Percentiles rank a stretch among this genome's conserved stretches.
These are phyloP conservation scores for Lentinula lateritia DNA, from an alignment of 768 basidiomycete species.

Conservation along the genomic window DNA sequence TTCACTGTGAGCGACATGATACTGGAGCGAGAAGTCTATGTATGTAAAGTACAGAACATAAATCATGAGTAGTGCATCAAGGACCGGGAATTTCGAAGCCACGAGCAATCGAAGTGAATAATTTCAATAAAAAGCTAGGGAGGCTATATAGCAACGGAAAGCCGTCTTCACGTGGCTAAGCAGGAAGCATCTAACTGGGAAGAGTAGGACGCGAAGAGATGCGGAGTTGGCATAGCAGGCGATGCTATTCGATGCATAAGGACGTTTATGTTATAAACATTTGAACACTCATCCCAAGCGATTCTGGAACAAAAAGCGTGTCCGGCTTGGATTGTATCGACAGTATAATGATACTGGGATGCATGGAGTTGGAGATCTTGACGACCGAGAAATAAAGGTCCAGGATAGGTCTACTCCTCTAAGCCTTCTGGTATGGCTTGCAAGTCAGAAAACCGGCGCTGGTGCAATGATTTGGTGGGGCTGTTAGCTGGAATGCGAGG, in stretches of 20 bases:
- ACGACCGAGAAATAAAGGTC: neutral
- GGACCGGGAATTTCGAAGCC: too few species aligned
- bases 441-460: conserved; percentile 2
- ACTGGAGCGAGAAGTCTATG: neutral
- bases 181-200: neutral
- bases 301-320: too few species aligned
- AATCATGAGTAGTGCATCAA: neutral
- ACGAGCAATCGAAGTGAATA: too few species aligned
- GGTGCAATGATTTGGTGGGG: neutral
- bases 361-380: neutral
- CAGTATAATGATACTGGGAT: neutral
- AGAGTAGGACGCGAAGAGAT: neutral
- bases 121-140: too few species aligned
- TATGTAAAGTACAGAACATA: neutral
- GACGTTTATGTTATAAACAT: too few species aligned
- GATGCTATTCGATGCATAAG: neutral
- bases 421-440: conserved; percentile 2
- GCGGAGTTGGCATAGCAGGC: neutral
- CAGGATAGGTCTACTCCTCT: neutral
- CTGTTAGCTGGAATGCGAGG: neutral
- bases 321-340: too few species aligned
- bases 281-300: too few species aligned
- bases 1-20: too few species aligned
- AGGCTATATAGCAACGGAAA: neutral
- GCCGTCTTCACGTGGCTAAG: neutral